Percentiles rank a stretch among this genome's conserved stretches.
These are phyloP conservation scores for Plantago coronopus DNA, from an alignment of 305 asterid species.

Conservation along the genomic window DNA sequence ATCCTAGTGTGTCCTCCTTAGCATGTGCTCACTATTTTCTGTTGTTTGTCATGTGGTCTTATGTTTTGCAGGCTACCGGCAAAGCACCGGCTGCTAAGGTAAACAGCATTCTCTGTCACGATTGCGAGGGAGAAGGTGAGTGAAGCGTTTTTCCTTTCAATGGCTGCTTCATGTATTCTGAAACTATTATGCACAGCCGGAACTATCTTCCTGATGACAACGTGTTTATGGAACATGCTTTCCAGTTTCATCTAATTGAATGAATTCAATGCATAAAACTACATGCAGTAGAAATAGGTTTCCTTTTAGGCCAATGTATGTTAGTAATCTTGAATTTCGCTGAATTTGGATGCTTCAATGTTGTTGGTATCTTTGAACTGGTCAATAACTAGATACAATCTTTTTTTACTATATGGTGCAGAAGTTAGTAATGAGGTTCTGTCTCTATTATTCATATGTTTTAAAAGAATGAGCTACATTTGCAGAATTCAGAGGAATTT, in stretches of 20 bases:
- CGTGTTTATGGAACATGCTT: not conserved
- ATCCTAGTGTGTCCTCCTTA: not conserved
- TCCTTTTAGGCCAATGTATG: not conserved
- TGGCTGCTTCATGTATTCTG: not conserved
- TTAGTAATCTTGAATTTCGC: not conserved
- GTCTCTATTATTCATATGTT: too few species aligned
- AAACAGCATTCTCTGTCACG: constrained; percentile 46
- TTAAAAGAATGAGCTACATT: too few species aligned
- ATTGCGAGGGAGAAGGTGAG: constrained; percentile 71
- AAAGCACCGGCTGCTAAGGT: constrained; percentile 27
- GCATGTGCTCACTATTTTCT: not conserved
- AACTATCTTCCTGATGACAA: not conserved
- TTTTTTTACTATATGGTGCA: too few species aligned
- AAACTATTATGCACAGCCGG: not conserved
- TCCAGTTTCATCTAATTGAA: too few species aligned
- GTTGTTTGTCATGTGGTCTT: not conserved
- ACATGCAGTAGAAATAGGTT: too few species aligned
- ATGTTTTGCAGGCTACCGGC: constrained; percentile 42
- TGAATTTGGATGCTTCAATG: not conserved
- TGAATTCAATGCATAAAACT: not conserved
- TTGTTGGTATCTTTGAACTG: not conserved
- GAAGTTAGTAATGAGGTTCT: too few species aligned
- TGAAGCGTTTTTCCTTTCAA: constrained; percentile 14
- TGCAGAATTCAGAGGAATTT: too few species aligned
- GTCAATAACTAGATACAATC: too few species aligned